Conservation (phyloP, 371 early-diverging fungal species). For the Circinella umbellata region DNA sequence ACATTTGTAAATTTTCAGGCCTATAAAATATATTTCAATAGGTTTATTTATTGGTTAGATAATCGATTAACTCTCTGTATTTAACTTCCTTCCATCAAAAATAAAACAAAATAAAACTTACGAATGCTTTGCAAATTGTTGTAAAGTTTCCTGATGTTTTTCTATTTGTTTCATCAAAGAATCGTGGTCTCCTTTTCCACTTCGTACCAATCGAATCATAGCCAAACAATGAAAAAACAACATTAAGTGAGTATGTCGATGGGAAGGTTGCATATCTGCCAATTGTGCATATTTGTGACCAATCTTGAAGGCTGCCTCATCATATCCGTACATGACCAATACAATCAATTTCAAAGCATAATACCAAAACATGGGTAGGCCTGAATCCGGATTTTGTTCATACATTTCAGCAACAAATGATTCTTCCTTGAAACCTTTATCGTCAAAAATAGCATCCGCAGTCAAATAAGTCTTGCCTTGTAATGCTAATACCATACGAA, state of each 20-base stretch:
- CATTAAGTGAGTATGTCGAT: conserved; percentile 46
- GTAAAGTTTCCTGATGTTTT: conserved; percentile 23
- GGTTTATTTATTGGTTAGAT: too few relatives aligned
- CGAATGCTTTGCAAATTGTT: conserved; percentile 43
- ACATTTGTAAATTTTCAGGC: conserved; percentile 39
- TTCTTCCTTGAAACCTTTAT: conserved; percentile 37
- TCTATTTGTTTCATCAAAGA: conserved; percentile 22
- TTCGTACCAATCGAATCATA: conserved; percentile 31
- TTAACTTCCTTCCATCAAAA: background rate
- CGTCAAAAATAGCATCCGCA: conserved; percentile 40
- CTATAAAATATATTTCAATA: background rate
- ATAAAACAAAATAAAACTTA: conserved; percentile 11
- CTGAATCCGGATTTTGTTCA: conserved; percentile 22
- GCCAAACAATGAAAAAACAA: conserved; percentile 46
- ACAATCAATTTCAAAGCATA: conserved; percentile 38
- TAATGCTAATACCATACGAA: conserved; percentile 41
- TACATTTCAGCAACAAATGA: conserved; percentile 30
- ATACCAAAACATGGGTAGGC: conserved; percentile 35
- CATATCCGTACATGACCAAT: conserved; percentile 36
- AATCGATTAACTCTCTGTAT: too few relatives aligned
- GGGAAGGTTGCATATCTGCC: conserved; percentile 37
- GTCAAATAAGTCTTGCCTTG: conserved; percentile 47
- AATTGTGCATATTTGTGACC: conserved; percentile 34
- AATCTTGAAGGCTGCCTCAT: conserved; percentile 32
- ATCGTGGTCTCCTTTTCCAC: conserved; percentile 8